These are phyloP conservation scores for Zymoseptoria crescenta DNA, from an alignment of 2,329 filamentous ascomycete species.

Conservation along the genomic window DNA sequence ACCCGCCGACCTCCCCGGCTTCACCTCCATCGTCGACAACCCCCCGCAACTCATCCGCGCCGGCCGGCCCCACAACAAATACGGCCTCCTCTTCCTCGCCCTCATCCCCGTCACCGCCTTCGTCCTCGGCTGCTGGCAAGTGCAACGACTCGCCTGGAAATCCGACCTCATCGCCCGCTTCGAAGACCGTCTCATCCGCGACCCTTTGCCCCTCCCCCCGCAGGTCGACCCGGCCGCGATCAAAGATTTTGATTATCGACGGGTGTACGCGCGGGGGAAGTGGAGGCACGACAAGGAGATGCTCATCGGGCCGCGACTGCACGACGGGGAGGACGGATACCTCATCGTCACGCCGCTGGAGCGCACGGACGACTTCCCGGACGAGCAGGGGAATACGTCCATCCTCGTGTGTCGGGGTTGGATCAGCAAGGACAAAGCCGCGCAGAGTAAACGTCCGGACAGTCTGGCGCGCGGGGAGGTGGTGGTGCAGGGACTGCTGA, in stretches of 20 bases:
- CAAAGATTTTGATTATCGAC: conserved; percentile 83
- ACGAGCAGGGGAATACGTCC: conserved; percentile 47
- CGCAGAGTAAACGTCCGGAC: conserved; percentile 54
- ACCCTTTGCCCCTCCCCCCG: conserved; percentile 78
- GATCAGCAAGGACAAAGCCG: conserved; percentile 69
- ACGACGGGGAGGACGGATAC: conserved; percentile 83
- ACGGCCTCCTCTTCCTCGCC: conserved; percentile 28
- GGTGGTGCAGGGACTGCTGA: conserved; percentile 71
- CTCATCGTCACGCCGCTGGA: conserved; percentile 89
- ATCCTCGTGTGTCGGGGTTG: conserved; percentile 84
- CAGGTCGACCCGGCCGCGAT: conserved; percentile 74
- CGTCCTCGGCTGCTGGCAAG: conserved; percentile 86
- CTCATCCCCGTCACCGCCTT: conserved; percentile 92
- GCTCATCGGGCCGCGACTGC: conserved; percentile 83
- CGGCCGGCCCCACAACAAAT: conserved; percentile 60
- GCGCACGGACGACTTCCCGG: conserved; percentile 44
- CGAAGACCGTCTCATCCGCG: conserved; percentile 81
- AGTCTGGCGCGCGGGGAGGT: conserved; percentile 65
- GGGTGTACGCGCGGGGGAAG: conserved; percentile 65
- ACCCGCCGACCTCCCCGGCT: conserved; percentile 68
- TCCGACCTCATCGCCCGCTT: conserved; percentile 82
- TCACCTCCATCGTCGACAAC: conserved; percentile 79
- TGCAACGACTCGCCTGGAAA: conserved; percentile 89
- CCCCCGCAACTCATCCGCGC: conserved; percentile 72
- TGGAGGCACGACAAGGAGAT: conserved; percentile 90